A percentile compares a stretch with the other conserved stretches of the same genome.
These are phyloP conservation scores for Pythium sukuiense DNA, from an alignment of 352 stramenopile genomes.

Conservation along the genomic window DNA sequence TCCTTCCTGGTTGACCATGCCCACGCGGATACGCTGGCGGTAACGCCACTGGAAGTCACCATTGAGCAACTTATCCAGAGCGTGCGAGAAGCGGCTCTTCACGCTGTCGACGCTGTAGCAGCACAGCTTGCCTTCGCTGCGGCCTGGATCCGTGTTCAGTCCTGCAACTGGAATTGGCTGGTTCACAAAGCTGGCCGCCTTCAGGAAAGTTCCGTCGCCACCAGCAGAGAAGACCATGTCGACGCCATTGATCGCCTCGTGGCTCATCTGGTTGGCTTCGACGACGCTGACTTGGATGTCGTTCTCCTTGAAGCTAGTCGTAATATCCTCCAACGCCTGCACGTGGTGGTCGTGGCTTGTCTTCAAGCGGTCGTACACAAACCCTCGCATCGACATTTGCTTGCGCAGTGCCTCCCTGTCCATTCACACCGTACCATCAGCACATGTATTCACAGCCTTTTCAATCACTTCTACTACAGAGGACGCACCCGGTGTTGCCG, in stretches of 20 bases:
- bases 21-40: conserved; percentile 82
- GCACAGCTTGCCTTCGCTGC: conserved; percentile 86
- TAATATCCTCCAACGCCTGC: conserved; percentile 85
- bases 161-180: conserved; percentile 81
- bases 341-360: conserved; percentile 87
- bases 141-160: conserved; percentile 83
- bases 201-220: conserved; percentile 86
- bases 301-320: conserved; percentile 65
- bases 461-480: not conserved
- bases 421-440: conserved; percentile 4
- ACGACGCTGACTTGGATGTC: conserved; percentile 73
- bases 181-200: conserved; percentile 86
- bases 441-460: not conserved
- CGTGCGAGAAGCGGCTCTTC: conserved; percentile 67
- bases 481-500: conserved; percentile 69
- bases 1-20: conserved; percentile 88
- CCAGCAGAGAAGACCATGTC: conserved; percentile 88
- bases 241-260: conserved; percentile 72
- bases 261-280: conserved; percentile 74
- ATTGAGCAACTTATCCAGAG: conserved; percentile 61
- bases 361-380: conserved; percentile 85
- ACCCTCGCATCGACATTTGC: conserved; percentile 90
- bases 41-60: conserved; percentile 82
- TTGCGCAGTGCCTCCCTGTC: conserved; percentile 82
- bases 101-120: conserved; percentile 86